Conservation (phyloP, 306 rosid genomes). For the Alnus glutinosa region DNA sequence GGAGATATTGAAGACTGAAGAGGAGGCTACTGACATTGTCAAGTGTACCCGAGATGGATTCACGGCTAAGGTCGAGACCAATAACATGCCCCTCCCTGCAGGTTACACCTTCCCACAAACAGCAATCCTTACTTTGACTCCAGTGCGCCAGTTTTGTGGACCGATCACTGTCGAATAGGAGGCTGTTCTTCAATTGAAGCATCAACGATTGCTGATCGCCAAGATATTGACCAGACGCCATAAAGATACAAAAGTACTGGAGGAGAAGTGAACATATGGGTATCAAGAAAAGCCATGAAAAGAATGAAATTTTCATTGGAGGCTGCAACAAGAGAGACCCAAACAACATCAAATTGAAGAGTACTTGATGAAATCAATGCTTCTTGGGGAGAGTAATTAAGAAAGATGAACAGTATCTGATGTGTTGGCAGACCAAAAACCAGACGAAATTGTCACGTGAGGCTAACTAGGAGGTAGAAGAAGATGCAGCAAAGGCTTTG, state of each 20-base stretch:
- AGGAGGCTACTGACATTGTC: slow-evolving; percentile 26
- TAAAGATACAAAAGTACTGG: slow-evolving; percentile 7
- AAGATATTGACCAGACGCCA: slow-evolving; percentile 37
- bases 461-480: too few species aligned
- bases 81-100: slow-evolving; percentile 34
- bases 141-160: slow-evolving; percentile 39
- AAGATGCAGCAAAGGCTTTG: too few species aligned
- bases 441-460: too few species aligned
- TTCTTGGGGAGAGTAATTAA: background rate
- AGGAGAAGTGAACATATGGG: slow-evolving; percentile 4
- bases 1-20: slow-evolving; percentile 35
- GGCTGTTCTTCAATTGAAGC: slow-evolving; percentile 43
- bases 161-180: background rate
- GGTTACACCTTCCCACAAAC: slow-evolving; percentile 22
- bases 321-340: background rate
- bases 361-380: background rate
- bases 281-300: slow-evolving; percentile 31
- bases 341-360: background rate
- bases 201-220: slow-evolving; percentile 41
- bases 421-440: too few species aligned
- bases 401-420: too few species aligned
- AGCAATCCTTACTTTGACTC: slow-evolving; percentile 22
- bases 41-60: slow-evolving; percentile 28
- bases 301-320: slow-evolving; percentile 33
- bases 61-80: slow-evolving; percentile 28